Percentiles rank a stretch among this genome's conserved stretches.
Conservation (phyloP, 768 basidiomycete genomes). For the Cyathus striatus region DNA sequence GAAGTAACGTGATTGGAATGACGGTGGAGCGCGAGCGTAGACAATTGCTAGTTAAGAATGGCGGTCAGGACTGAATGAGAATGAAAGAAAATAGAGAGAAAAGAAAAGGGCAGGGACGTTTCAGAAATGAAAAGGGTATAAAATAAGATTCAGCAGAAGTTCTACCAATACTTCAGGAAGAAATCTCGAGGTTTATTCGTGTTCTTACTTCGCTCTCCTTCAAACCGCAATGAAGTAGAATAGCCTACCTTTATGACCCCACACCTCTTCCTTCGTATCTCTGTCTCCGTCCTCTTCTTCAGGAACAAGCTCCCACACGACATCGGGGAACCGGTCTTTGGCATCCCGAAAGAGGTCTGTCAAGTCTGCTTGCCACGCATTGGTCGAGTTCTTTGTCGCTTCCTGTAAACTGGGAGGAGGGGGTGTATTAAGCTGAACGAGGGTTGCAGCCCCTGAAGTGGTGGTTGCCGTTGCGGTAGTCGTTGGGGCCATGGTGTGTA, state of each 20-base stretch:
- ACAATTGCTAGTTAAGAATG: constrained; percentile 63
- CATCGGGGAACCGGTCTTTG: constrained; percentile 94
- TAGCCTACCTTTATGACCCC: constrained; percentile 89
- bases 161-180: too few relatives aligned
- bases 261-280: constrained; percentile 55
- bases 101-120: not conserved
- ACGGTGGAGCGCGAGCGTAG: constrained; percentile 90
- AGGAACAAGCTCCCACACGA: constrained; percentile 82
- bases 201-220: not conserved
- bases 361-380: constrained; percentile 79
- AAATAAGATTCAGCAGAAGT: too few relatives aligned
- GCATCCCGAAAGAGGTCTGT: constrained; percentile 71
- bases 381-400: constrained; percentile 62
- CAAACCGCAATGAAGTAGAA: not conserved
- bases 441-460: too few relatives aligned
- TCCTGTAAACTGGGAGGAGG: constrained; percentile 55
- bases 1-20: constrained; percentile 88
- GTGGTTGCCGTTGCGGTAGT: too few relatives aligned
- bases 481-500: too few relatives aligned
- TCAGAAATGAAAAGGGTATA: not conserved
- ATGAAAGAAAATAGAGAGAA: not conserved
- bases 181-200: too few relatives aligned
- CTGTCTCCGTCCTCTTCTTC: constrained; percentile 46
- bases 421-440: too few relatives aligned
- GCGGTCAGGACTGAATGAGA: not conserved